phyloP scores from a whole-genome alignment of 2,329 filamentous ascomycete genomes.

The Diaporthe vaccinii region DNA sequence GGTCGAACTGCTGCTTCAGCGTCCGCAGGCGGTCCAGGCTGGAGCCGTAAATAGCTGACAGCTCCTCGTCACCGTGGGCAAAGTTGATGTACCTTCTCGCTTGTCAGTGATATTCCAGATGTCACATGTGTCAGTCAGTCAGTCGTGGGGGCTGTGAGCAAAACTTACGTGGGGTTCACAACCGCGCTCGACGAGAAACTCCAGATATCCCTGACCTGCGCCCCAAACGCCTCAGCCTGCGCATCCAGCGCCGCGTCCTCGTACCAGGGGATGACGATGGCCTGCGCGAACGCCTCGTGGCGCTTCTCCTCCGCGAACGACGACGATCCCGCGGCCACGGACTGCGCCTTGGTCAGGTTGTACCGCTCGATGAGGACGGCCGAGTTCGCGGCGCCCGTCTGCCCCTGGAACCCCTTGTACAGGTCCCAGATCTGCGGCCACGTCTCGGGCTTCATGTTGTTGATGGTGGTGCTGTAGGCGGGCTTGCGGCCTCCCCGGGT shows the following conservation, averaged over 20 bases:
- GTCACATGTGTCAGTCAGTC: neutral
- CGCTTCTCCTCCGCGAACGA: conserved; percentile 46
- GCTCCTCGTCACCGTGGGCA: conserved; percentile 61
- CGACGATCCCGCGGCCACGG: conserved; percentile 42
- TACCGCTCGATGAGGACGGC: conserved; percentile 55
- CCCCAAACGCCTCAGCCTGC: conserved; percentile 52
- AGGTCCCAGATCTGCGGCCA: conserved; percentile 56
- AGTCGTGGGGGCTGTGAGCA: neutral
- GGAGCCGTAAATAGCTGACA: conserved; percentile 58
- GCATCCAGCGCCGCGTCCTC: conserved; percentile 51
- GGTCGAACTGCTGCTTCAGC: conserved; percentile 65
- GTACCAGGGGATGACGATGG: conserved; percentile 57
- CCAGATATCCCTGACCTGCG: conserved; percentile 47
- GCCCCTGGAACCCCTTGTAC: conserved; percentile 53
- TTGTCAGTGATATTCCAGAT: neutral
- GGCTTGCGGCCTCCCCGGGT: conserved; percentile 54
- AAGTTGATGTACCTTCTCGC: conserved; percentile 62
- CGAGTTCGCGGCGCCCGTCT: conserved; percentile 48
- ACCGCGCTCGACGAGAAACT: conserved; percentile 21
- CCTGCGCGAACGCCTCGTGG: conserved; percentile 48
- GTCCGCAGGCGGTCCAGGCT: conserved; percentile 57
- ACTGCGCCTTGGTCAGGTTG: conserved; percentile 13
- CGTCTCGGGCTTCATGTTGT: conserved; percentile 50
- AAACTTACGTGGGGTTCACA: conserved; percentile 28
- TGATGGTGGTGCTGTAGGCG: conserved; percentile 51